Base-by-base conservation (phyloP, 352 stramenopile genomes). In the Globisporangium abappressorium region DNA sequence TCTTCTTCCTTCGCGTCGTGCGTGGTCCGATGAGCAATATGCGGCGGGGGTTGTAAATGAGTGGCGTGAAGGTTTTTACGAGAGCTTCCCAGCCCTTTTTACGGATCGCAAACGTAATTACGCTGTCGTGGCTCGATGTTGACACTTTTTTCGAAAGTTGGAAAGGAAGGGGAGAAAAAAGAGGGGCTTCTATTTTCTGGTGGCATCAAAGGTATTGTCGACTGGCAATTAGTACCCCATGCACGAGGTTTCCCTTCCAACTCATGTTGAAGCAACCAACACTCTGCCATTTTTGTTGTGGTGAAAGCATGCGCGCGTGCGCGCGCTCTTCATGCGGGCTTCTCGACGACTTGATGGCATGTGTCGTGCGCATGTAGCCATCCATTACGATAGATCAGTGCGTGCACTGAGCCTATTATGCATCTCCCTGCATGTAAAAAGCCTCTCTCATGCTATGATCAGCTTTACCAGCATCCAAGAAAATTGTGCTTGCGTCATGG, bases 31-130 rank as follows among this genome's bases (percentile, higher is more conserved):
- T 64, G 56, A 51, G 43, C 43, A 51, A 51, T 64, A 41, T 65
- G 34, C 33, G 43, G 36, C 22, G 51, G 60, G 43, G 64, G 58
- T 60, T 30, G 66, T 70, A 75, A 84, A 84, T 84, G 77, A 81
- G 66, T 84, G 77, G 77, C 66, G 66, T 58, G 49, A 60, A 60
- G 36, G 66, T 63, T 71, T 71, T 71, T 71, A 70, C 66, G 51
- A 59, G 15, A 26, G 18, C 12, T 61, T 30, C 15, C 15, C 28
- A 41, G 28, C 2, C 26, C 2, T 70, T 69, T 68, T 77, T 74
- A 75, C 68, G 30, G 47, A 56, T 72, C 41, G 22, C 4, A 36
- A 2, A 2, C 12, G 72, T 78, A 78, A 70, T 78, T 78, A 78
- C 72, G 26, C 12, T 14, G 0, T 15, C 18, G 7, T 22, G 15